Evolutionary conservation across 495 filamentous ascomycete species (phyloP).

Genomic region (Xylaria flabelliformis): DNA sequence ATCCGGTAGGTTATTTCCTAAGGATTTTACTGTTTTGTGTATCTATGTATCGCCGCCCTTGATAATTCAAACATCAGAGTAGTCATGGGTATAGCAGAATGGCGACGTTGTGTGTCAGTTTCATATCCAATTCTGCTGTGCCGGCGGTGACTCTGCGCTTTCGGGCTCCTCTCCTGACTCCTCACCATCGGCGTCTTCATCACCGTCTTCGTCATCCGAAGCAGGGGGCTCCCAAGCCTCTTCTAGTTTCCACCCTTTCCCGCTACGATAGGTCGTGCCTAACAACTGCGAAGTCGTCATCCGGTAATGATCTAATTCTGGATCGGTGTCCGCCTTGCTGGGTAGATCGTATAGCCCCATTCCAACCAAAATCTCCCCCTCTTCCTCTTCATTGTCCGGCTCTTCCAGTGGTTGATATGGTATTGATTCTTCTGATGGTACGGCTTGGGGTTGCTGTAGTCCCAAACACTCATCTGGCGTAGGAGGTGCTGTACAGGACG

Average conservation of each 20-base stretch:
- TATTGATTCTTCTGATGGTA: conserved; percentile 53
- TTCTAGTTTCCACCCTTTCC: conserved; percentile 82
- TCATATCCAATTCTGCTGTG: conserved; percentile 40
- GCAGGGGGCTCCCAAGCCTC: conserved; percentile 80
- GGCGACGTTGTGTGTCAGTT: conserved; percentile 10
- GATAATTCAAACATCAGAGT: background rate
- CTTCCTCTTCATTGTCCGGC: conserved; percentile 51
- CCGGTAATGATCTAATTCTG: conserved; percentile 51
- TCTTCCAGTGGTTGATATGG: conserved; percentile 53
- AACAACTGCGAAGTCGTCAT: conserved; percentile 58
- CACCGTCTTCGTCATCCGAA: conserved; percentile 63
- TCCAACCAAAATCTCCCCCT: conserved; percentile 75
- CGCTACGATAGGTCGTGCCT: conserved; percentile 52
- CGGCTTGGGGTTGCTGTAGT: conserved; percentile 52
- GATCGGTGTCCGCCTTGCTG: conserved; percentile 50
- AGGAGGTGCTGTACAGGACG: conserved; percentile 57
- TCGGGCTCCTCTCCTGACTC: conserved; percentile 39
- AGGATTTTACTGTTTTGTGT: conserved; percentile 26
- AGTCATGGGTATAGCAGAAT: conserved; percentile 17
- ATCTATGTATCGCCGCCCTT: background rate
- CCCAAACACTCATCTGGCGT: conserved; percentile 66
- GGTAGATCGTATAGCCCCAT: conserved; percentile 84
- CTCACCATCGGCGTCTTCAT: conserved; percentile 55
- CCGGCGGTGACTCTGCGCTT: conserved; percentile 35
- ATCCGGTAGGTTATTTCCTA: conserved; percentile 16